phyloP scores from a whole-genome alignment of 495 filamentous ascomycete species.

The Annulohypoxylon moriforme region DNA sequence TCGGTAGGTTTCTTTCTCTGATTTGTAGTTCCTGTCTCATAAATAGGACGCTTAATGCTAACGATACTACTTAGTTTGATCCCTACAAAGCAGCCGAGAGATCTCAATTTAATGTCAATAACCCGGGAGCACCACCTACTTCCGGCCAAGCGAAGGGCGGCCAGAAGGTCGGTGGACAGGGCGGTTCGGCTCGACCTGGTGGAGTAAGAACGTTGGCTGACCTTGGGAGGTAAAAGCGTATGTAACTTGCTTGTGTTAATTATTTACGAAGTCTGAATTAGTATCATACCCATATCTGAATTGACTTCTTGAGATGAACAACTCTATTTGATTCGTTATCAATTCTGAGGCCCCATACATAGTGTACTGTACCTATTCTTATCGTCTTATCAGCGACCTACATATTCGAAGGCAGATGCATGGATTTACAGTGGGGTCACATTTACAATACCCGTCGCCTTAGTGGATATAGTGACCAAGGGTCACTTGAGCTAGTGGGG shows the following conservation, averaged over 20 bases:
- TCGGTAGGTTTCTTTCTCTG: slow-evolving; percentile 52
- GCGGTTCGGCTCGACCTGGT: slow-evolving; percentile 45
- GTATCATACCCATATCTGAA: background rate
- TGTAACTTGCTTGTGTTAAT: background rate
- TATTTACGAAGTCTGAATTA: background rate
- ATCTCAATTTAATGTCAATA: slow-evolving; percentile 71
- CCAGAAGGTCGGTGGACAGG: slow-evolving; percentile 38
- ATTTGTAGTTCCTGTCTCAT: background rate
- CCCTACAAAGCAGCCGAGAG: slow-evolving; percentile 71
- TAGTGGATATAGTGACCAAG: slow-evolving; percentile 28
- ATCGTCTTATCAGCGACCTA: slow-evolving; percentile 1
- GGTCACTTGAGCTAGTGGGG: background rate
- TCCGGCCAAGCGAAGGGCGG: slow-evolving; percentile 26
- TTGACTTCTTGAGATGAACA: background rate
- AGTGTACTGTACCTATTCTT: slow-evolving; percentile 3
- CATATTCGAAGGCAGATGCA: background rate
- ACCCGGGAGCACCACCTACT: slow-evolving; percentile 39
- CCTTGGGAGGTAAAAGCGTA: slow-evolving; percentile 20
- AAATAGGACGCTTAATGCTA: slow-evolving; percentile 1
- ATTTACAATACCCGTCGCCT: slow-evolving; percentile 28
- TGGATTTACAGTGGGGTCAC: slow-evolving; percentile 12
- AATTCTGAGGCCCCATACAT: background rate
- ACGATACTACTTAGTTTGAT: slow-evolving; percentile 63
- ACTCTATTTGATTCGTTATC: background rate
- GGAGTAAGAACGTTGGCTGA: slow-evolving; percentile 59